Conservation (phyloP, 306 rosid genomes). For the Chamaecrista fasciculata region DNA sequence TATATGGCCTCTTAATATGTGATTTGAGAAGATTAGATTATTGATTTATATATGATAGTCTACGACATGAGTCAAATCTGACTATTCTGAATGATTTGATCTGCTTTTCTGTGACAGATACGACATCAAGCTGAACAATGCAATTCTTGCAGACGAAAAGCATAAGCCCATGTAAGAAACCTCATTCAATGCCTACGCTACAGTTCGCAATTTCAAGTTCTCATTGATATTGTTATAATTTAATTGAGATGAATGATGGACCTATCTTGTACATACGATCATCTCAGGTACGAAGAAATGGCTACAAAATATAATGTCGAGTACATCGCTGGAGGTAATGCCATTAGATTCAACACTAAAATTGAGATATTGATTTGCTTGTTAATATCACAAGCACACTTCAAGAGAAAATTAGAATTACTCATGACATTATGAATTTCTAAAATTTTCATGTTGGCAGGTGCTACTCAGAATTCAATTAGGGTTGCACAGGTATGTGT, state of each 20-base stretch:
- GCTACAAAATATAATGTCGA: slow-evolving; percentile 62
- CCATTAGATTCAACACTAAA: slow-evolving; percentile 8
- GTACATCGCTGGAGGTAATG: slow-evolving; percentile 92
- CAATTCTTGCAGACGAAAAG: slow-evolving; percentile 89
- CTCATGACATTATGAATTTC: slow-evolving; percentile 7
- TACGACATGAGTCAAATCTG: slow-evolving; percentile 14
- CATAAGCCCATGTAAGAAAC: slow-evolving; percentile 72
- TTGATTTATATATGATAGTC: not conserved
- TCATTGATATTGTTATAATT: not conserved
- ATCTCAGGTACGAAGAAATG: slow-evolving; percentile 74
- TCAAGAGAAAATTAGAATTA: not conserved
- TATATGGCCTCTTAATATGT: not conserved
- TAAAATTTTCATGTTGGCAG: slow-evolving; percentile 36
- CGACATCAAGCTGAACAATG: slow-evolving; percentile 71
- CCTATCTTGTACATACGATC: not conserved
- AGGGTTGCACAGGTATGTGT: slow-evolving; percentile 91
- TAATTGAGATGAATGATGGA: not conserved
- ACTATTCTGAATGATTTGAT: slow-evolving; percentile 6
- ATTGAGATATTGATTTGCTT: slow-evolving; percentile 6
- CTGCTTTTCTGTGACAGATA: slow-evolving; percentile 46
- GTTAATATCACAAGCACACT: not conserved
- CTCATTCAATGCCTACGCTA: not conserved
- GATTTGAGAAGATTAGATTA: not conserved
- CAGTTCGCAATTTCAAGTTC: not conserved
- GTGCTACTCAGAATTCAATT: slow-evolving; percentile 92